phyloP scores from a whole-genome alignment of 106 monocot species.

The Dendrobium catenatum region DNA sequence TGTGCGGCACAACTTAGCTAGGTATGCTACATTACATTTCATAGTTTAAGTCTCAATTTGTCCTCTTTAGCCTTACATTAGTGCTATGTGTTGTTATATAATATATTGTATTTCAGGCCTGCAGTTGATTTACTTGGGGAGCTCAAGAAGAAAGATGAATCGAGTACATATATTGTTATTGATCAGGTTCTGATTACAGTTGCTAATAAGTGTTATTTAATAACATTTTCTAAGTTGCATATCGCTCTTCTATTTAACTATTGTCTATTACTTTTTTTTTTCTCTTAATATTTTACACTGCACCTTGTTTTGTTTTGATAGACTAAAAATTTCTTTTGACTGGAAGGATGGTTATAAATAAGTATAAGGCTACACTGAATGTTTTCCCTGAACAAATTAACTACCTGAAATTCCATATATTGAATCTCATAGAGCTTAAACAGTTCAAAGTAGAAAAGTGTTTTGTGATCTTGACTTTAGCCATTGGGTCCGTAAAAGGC shows the following conservation, averaged over 20 bases:
- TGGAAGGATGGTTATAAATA: neutral
- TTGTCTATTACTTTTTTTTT: neutral
- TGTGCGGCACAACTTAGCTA: constrained; percentile 36
- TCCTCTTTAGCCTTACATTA: neutral
- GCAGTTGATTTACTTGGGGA: constrained; percentile 62
- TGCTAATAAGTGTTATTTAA: neutral
- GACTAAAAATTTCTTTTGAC: neutral
- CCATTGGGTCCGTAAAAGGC: neutral
- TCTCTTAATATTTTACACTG: neutral
- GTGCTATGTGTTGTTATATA: neutral
- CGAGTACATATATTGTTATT: constrained; percentile 45
- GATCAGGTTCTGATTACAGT: constrained; percentile 56
- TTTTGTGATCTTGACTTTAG: neutral
- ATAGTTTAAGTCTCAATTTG: neutral
- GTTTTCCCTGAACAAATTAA: too few relatives aligned
- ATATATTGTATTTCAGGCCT: constrained; percentile 28
- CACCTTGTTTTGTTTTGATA: neutral
- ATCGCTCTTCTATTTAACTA: neutral
- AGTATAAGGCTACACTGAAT: neutral
- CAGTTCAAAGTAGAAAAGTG: neutral
- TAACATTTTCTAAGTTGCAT: neutral
- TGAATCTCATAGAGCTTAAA: neutral
- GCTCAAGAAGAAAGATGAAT: constrained; percentile 56
- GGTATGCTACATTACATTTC: constrained; percentile 27
- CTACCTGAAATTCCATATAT: neutral